A percentile compares a stretch with the other conserved stretches of the same genome.
Conservation (phyloP, 495 filamentous ascomycete species). For the Aspergillus cavernicola region DNA sequence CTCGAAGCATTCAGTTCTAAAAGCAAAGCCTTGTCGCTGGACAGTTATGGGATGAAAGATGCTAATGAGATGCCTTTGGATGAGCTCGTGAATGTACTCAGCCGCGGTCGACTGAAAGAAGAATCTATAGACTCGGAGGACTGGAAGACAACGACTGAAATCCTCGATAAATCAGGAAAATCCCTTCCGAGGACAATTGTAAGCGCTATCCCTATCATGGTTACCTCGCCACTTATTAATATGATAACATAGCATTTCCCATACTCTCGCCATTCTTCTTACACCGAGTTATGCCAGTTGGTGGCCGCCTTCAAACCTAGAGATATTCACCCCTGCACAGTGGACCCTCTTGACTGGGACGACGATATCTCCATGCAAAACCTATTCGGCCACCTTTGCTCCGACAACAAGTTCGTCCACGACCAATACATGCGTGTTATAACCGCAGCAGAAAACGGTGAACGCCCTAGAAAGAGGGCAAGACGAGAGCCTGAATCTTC, state of each 20-base stretch:
- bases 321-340: slow-evolving; percentile 83
- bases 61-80: slow-evolving; percentile 44
- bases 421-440: slow-evolving; percentile 57
- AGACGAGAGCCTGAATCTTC: slow-evolving; percentile 22
- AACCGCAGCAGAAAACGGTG: slow-evolving; percentile 15
- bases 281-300: slow-evolving; percentile 70
- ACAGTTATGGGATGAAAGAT: slow-evolving; percentile 36
- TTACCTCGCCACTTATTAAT: not conserved
- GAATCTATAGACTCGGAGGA: not conserved
- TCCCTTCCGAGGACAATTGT: slow-evolving; percentile 18
- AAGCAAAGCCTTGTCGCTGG: slow-evolving; percentile 38
- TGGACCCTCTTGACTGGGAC: slow-evolving; percentile 60
- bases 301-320: slow-evolving; percentile 64
- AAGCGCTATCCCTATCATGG: not conserved
- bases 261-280: slow-evolving; percentile 89
- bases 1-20: slow-evolving; percentile 30
- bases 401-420: slow-evolving; percentile 55
- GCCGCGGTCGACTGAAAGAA: slow-evolving; percentile 15
- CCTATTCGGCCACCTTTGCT: slow-evolving; percentile 72
- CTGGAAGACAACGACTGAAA: not conserved
- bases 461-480: slow-evolving; percentile 24
- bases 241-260: slow-evolving; percentile 56
- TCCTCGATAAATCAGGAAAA: not conserved
- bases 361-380: slow-evolving; percentile 55
- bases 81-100: slow-evolving; percentile 38